A percentile compares a stretch with the other conserved stretches of the same genome.
phyloP scores from a whole-genome alignment of 108 stramenopile species.

The Fistulifera solaris region DNA sequence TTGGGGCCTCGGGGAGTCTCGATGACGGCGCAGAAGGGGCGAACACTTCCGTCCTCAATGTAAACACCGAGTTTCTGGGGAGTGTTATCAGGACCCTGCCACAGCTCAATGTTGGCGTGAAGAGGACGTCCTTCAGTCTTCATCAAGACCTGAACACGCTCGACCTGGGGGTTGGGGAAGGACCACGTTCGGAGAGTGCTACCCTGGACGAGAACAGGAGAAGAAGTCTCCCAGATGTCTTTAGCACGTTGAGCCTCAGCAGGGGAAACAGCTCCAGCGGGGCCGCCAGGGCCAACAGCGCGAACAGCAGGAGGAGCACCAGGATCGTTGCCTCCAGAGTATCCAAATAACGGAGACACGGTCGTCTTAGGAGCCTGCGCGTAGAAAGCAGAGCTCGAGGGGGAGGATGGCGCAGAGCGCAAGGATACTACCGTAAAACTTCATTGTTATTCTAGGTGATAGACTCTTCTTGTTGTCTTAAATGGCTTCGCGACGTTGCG shows the following conservation, averaged over 20 bases:
- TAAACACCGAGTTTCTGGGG: constrained; percentile 74
- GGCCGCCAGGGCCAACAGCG: too few species aligned
- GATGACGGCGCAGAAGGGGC: constrained; percentile 64
- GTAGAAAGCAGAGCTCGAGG: too few species aligned
- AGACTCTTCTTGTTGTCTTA: too few species aligned
- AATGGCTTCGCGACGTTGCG: too few species aligned
- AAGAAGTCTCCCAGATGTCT: constrained; percentile 4
- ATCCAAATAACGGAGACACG: too few species aligned
- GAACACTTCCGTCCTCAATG: constrained; percentile 67
- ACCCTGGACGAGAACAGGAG: constrained; percentile 39
- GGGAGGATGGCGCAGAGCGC: too few species aligned
- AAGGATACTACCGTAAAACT: too few species aligned
- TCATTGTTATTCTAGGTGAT: too few species aligned
- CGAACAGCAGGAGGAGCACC: too few species aligned
- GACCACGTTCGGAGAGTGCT: constrained; percentile 66
- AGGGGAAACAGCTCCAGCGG: not conserved
- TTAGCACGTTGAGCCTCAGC: constrained; percentile 1
- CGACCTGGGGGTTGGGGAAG: constrained; percentile 37
- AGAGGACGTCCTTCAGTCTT: constrained; percentile 74
- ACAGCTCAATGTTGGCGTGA: constrained; percentile 56
- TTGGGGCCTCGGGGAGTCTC: constrained; percentile 69
- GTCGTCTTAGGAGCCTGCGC: too few species aligned
- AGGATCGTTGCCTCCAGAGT: too few species aligned
- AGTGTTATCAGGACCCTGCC: constrained; percentile 77
- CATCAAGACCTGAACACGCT: constrained; percentile 56